Percentiles rank a stretch among this genome's conserved stretches.
These are phyloP conservation scores for Candida railenensis DNA, from an alignment of 805 yeast genomes.

Conservation along the genomic window DNA sequence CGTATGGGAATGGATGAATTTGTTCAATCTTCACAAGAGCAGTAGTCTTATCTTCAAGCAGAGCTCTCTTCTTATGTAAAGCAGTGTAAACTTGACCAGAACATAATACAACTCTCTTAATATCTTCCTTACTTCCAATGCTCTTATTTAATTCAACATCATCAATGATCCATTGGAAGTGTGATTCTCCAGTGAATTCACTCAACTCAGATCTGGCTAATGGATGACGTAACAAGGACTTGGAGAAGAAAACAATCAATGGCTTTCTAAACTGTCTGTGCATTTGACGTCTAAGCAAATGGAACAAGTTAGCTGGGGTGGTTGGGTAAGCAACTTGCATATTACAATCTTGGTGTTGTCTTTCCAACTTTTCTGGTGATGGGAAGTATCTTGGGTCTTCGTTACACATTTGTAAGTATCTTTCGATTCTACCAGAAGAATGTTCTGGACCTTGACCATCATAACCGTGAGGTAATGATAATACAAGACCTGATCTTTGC, in stretches of 20 bases:
- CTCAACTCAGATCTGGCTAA: constrained; percentile 81
- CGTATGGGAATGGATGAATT: constrained; percentile 98
- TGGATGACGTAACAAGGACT: constrained; percentile 94
- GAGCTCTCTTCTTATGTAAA: constrained; percentile 82
- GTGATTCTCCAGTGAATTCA: constrained; percentile 89
- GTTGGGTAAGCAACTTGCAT: constrained; percentile 98
- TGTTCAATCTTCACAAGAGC: constrained; percentile 91
- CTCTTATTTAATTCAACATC: constrained; percentile 82
- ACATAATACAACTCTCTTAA: constrained; percentile 81
- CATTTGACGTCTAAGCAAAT: constrained; percentile 96
- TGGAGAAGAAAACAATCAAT: constrained; percentile 82
- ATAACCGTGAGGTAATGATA: constrained; percentile 97
- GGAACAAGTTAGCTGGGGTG: constrained; percentile 96
- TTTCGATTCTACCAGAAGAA: constrained; percentile 95
- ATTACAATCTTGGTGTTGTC: constrained; percentile 99
- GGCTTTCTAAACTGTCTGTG: constrained; percentile 98
- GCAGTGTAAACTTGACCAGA: constrained; percentile 96
- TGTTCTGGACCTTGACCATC: constrained; percentile 99
- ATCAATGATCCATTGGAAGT: constrained; percentile 95
- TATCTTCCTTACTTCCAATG: constrained; percentile 75
- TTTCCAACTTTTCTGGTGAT: constrained; percentile 76
- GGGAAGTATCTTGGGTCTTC: constrained; percentile 98
- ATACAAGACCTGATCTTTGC: constrained; percentile 94
- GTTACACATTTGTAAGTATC: constrained; percentile 92
- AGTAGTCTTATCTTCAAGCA: constrained; percentile 73